Percentiles rank a stretch among this genome's conserved stretches.
These are phyloP conservation scores for Petunia hybrid DNA, from an alignment of 305 asterid genomes.

Conservation along the genomic window DNA sequence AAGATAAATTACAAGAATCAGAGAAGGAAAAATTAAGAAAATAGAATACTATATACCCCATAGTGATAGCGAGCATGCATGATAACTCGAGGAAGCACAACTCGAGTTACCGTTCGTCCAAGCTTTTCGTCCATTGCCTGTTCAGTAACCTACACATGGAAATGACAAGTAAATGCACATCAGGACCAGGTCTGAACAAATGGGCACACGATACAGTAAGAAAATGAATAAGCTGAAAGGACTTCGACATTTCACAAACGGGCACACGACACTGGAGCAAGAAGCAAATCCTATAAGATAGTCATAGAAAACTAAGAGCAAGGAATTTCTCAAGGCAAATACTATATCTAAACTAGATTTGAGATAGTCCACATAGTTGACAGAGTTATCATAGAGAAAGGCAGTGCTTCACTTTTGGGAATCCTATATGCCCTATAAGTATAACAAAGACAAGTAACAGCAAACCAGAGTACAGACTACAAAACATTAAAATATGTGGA, in stretches of 20 bases:
- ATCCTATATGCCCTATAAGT: not conserved
- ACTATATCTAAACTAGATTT: not conserved
- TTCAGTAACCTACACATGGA: constrained; percentile 72
- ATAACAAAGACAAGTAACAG: not conserved
- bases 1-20: not conserved
- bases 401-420: not conserved
- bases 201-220: not conserved
- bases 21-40: constrained; percentile 21
- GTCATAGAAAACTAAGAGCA: not conserved
- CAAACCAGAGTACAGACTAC: constrained; percentile 7
- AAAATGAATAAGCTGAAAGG: not conserved
- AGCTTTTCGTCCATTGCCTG: constrained; percentile 88
- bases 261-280: not conserved
- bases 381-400: constrained; percentile 1
- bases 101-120: constrained; percentile 86
- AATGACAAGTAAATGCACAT: constrained; percentile 20
- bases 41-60: constrained; percentile 58
- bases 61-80: constrained; percentile 97
- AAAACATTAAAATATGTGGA: not conserved
- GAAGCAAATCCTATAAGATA: not conserved
- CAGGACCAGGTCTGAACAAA: constrained; percentile 15
- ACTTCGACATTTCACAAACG: not conserved
- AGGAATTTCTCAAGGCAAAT: not conserved
- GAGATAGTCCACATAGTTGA: not conserved
- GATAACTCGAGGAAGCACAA: constrained; percentile 95